A percentile compares a stretch with the other conserved stretches of the same genome.
Conservation (phyloP, 225 moss, liverwort and hornwort species). For the Antitrichia curtipendula region DNA sequence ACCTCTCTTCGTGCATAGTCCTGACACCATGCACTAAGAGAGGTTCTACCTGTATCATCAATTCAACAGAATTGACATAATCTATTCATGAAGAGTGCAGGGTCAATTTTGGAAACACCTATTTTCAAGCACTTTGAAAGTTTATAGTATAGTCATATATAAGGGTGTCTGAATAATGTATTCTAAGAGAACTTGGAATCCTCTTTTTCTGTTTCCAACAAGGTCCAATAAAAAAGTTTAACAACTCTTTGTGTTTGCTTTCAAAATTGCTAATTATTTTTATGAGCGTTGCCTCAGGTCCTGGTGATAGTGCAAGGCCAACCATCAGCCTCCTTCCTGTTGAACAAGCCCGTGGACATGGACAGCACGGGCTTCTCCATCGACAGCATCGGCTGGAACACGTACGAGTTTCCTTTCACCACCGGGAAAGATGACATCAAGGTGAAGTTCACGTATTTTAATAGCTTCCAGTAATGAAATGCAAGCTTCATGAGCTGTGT, state of each 20-base stretch:
- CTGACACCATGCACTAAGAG: too few relatives aligned
- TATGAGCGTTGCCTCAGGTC: neutral
- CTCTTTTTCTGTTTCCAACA: neutral
- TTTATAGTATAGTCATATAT: neutral
- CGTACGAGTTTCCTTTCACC: slow-evolving; percentile 22
- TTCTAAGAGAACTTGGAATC: neutral
- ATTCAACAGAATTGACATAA: neutral
- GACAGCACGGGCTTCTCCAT: slow-evolving; percentile 47
- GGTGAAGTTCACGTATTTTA: neutral
- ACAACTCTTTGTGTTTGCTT: neutral
- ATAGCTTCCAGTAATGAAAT: neutral
- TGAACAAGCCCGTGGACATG: slow-evolving; percentile 1
- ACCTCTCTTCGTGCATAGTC: too few relatives aligned
- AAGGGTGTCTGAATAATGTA: neutral
- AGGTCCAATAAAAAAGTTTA: neutral
- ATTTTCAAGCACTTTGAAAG: neutral
- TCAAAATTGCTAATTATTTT: neutral
- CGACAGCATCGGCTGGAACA: slow-evolving; percentile 68
- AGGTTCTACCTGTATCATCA: too few relatives aligned
- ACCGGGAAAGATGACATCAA: slow-evolving; percentile 22
- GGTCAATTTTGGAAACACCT: neutral
- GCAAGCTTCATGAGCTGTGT: neutral
- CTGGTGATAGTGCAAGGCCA: slow-evolving; percentile 23
- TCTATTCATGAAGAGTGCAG: neutral
- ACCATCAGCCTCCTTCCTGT: slow-evolving; percentile 2